A percentile compares a stretch with the other conserved stretches of the same genome.
Conservation (phyloP, 2,329 filamentous ascomycete genomes). For the Xylariaceae sp. region DNA sequence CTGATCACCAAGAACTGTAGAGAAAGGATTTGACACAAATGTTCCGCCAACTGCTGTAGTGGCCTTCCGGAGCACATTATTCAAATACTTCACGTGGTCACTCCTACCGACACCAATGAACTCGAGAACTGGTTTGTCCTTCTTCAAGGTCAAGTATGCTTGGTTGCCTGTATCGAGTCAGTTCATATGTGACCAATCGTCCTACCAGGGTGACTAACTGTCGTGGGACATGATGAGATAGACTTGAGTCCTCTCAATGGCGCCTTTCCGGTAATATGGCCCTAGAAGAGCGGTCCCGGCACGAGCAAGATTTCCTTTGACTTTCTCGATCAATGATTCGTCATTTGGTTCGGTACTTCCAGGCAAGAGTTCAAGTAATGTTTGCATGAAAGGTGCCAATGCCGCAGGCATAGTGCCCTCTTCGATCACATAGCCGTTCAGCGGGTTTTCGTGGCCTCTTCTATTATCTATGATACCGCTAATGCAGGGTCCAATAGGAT, state of each 20-base stretch:
- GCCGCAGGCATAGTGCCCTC: slow-evolving; percentile 59
- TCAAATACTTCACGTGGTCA: slow-evolving; percentile 50
- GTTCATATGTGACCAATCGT: background rate
- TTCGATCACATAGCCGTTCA: slow-evolving; percentile 61
- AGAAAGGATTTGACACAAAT: slow-evolving; percentile 56
- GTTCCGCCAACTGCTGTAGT: slow-evolving; percentile 58
- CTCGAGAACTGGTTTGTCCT: slow-evolving; percentile 57
- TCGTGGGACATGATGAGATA: slow-evolving; percentile 67
- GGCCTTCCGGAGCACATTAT: slow-evolving; percentile 48
- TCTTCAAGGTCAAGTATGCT: slow-evolving; percentile 53
- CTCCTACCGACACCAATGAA: slow-evolving; percentile 57
- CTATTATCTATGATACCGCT: slow-evolving; percentile 60
- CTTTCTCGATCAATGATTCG: slow-evolving; percentile 36
- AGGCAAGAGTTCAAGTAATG: slow-evolving; percentile 52
- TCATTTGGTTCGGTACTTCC: slow-evolving; percentile 39
- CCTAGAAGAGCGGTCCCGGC: slow-evolving; percentile 54
- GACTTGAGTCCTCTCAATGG: slow-evolving; percentile 56
- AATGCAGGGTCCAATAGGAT: slow-evolving; percentile 59
- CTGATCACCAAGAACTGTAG: slow-evolving; percentile 51
- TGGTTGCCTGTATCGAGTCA: slow-evolving; percentile 45
- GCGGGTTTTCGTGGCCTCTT: slow-evolving; percentile 45
- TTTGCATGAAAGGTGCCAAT: slow-evolving; percentile 52
- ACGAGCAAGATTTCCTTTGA: slow-evolving; percentile 45
- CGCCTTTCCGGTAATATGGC: slow-evolving; percentile 52
- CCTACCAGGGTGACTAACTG: slow-evolving; percentile 34